Conservation (phyloP, 345 rosid species). For the Iberis pinnata region DNA sequence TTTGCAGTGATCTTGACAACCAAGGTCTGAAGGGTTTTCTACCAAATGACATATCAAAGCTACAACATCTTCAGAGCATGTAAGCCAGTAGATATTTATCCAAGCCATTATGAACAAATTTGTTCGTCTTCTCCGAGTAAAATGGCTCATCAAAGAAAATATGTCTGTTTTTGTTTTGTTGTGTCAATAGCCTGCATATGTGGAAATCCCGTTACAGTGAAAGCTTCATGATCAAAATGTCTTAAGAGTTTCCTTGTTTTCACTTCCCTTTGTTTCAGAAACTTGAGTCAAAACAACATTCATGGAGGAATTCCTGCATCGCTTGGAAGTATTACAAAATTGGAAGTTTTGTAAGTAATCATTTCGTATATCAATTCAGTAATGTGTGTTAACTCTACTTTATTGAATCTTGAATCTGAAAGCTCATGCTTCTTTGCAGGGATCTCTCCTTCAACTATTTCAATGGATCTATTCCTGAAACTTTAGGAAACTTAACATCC, state of each 20-base stretch:
- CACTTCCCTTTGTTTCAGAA: constrained; percentile 38
- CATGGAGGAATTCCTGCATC: constrained; percentile 68
- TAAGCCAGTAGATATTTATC: constrained; percentile 34
- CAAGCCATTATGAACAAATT: background rate
- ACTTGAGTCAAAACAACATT: constrained; percentile 77
- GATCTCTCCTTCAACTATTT: constrained; percentile 88
- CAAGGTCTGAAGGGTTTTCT: constrained; percentile 85
- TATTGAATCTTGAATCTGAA: constrained; percentile 1
- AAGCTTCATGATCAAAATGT: constrained; percentile 5
- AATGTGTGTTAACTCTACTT: background rate
- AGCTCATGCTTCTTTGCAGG: constrained; percentile 37
- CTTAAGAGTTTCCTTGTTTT: background rate
- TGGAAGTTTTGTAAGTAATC: constrained; percentile 68
- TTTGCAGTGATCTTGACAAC: constrained; percentile 68
- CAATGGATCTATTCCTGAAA: constrained; percentile 83
- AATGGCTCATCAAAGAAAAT: background rate
- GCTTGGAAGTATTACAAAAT: constrained; percentile 55
- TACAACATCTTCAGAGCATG: constrained; percentile 79
- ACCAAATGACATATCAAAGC: constrained; percentile 62
- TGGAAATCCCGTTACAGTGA: no score
- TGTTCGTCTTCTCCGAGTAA: no score
- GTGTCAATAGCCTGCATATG: background rate
- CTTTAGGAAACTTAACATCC: constrained; percentile 71
- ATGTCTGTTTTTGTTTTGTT: background rate
- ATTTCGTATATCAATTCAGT: background rate